phyloP scores from a whole-genome alignment of 148 eudicot species.

The Gaultheria prostrata region DNA sequence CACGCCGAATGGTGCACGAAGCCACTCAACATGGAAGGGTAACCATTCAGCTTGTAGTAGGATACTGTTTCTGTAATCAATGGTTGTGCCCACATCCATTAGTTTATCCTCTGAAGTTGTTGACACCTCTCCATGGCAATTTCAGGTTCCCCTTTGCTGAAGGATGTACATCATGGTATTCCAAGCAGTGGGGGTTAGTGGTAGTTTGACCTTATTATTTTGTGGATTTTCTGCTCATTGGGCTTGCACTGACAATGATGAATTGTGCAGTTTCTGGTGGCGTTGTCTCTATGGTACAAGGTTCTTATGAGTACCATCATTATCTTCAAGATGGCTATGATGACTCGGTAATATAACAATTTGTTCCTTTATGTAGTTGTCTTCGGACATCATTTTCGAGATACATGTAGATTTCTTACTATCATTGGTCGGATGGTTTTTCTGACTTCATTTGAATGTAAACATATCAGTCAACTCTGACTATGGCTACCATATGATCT shows the following conservation, averaged over 20 bases:
- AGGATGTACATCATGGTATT: slow-evolving; percentile 84
- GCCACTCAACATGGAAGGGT: slow-evolving; percentile 54
- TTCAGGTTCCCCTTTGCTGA: slow-evolving; percentile 69
- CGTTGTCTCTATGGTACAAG: slow-evolving; percentile 68
- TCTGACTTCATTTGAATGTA: too few species aligned
- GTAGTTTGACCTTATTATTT: background rate
- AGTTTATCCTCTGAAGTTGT: slow-evolving; percentile 14
- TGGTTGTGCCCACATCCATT: background rate
- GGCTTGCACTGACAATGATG: slow-evolving; percentile 3
- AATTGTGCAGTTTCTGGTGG: slow-evolving; percentile 83
- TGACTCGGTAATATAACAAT: slow-evolving; percentile 65
- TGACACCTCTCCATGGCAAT: slow-evolving; percentile 18
- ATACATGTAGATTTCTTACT: slow-evolving; percentile 40
- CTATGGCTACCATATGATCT: too few species aligned
- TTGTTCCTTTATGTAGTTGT: slow-evolving; percentile 10
- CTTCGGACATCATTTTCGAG: too few species aligned
- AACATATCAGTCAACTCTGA: too few species aligned
- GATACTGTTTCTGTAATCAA: background rate
- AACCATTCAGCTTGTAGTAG: slow-evolving; percentile 16
- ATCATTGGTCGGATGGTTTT: too few species aligned
- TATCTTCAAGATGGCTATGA: slow-evolving; percentile 96
- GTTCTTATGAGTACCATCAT: slow-evolving; percentile 93
- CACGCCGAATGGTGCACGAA: slow-evolving; percentile 32
- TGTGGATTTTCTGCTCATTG: background rate
- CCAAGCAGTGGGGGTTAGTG: slow-evolving; percentile 86